Evolutionary conservation across 2,329 filamentous ascomycete genomes (phyloP).

Genomic region (Stachybotrys echinatus): DNA sequence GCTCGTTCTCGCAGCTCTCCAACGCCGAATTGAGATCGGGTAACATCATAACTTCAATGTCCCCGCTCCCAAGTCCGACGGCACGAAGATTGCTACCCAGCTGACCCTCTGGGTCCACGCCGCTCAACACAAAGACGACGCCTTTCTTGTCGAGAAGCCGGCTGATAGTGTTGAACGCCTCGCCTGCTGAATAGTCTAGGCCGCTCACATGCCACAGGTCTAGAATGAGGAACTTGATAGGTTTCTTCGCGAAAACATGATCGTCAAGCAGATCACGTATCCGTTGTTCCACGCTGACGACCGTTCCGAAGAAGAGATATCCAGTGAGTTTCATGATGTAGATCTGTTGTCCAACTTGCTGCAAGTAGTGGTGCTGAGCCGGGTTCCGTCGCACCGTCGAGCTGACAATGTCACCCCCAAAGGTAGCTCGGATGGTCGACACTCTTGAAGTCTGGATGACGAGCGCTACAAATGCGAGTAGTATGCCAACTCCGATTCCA

Average conservation of each 20-base stretch:
- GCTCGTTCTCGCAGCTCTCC: constrained; percentile 91
- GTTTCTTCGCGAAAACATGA: constrained; percentile 67
- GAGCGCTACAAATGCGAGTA: constrained; percentile 85
- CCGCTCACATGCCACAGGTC: constrained; percentile 88
- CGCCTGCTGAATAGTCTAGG: constrained; percentile 91
- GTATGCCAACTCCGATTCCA: constrained; percentile 86
- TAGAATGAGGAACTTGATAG: constrained; percentile 84
- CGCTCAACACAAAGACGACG: constrained; percentile 77
- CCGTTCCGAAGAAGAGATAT: constrained; percentile 97
- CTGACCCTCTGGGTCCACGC: constrained; percentile 69
- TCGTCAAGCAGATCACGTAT: constrained; percentile 80
- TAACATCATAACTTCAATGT: constrained; percentile 72
- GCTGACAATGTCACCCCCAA: constrained; percentile 80
- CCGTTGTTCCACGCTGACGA: constrained; percentile 88
- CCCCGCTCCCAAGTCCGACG: constrained; percentile 73
- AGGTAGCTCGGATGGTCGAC: constrained; percentile 84
- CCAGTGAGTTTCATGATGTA: constrained; percentile 88
- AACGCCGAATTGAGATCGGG: constrained; percentile 88
- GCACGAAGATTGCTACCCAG: constrained; percentile 76
- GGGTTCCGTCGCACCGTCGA: constrained; percentile 91
- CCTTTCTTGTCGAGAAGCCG: constrained; percentile 72
- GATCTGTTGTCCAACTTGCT: constrained; percentile 80
- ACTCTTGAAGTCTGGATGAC: constrained; percentile 88
- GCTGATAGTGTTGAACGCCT: constrained; percentile 91
- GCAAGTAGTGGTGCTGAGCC: constrained; percentile 80